phyloP scores from a whole-genome alignment of 2,329 filamentous ascomycete species.

The Incumbomyces delicatus region DNA sequence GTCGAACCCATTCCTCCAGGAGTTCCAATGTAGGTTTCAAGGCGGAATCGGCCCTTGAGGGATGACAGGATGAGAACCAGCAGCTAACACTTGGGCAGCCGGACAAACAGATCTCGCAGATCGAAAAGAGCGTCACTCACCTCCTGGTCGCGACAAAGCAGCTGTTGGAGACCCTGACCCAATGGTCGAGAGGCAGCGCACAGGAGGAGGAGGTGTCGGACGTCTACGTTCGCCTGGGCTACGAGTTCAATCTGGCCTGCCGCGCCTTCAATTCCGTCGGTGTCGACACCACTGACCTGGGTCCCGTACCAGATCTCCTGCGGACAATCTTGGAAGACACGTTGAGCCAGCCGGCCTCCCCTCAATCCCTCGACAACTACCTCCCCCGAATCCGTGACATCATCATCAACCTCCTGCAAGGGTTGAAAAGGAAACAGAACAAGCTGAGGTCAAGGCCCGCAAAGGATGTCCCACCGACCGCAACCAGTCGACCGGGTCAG shows the following conservation, averaged over 20 bases:
- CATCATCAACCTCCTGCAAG: conserved; percentile 94
- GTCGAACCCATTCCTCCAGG: conserved; percentile 3
- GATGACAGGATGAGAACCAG: neutral
- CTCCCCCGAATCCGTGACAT: conserved; percentile 92
- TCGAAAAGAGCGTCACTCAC: conserved; percentile 97
- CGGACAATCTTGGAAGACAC: conserved; percentile 90
- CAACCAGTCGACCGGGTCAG: conserved; percentile 12
- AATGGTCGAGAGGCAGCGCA: conserved; percentile 89
- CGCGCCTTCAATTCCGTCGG: conserved; percentile 94
- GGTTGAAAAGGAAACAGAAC: conserved; percentile 93
- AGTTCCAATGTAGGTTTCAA: conserved; percentile 3
- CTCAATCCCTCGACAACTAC: conserved; percentile 87
- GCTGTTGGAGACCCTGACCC: conserved; percentile 89
- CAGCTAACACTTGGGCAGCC: conserved; percentile 36
- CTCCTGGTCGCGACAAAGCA: conserved; percentile 96
- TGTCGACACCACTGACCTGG: conserved; percentile 86
- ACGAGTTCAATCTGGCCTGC: conserved; percentile 99
- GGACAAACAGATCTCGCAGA: conserved; percentile 76
- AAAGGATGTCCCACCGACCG: conserved; percentile 37
- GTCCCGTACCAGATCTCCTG: conserved; percentile 86
- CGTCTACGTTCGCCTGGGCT: conserved; percentile 92
- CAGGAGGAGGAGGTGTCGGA: conserved; percentile 94
- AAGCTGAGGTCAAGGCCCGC: conserved; percentile 55
- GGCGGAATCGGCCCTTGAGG: neutral
- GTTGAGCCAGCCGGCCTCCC: conserved; percentile 88